These are phyloP conservation scores for Millerozyma miso DNA, from an alignment of 805 yeast genomes.

Conservation along the genomic window DNA sequence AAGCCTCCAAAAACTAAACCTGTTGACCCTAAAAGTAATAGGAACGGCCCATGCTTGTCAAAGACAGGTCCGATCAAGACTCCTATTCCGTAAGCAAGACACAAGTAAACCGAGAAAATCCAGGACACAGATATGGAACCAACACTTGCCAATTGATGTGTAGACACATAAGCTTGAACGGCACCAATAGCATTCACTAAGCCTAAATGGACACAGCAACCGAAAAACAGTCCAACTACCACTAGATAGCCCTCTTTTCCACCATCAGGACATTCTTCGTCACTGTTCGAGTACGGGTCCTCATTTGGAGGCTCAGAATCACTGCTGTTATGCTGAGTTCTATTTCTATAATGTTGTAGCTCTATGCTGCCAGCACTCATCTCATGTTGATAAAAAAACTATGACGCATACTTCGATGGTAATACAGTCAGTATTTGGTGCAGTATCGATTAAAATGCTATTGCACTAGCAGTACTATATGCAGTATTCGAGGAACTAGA, in stretches of 20 bases:
- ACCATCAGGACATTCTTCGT: constrained; percentile 19
- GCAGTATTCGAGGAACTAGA: too few relatives aligned
- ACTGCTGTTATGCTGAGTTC: background rate
- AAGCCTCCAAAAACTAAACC: constrained; percentile 43
- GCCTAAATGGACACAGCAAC: constrained; percentile 25
- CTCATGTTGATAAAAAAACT: background rate
- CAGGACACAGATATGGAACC: constrained; percentile 32
- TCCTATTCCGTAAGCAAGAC: constrained; percentile 25
- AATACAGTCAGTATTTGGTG: background rate
- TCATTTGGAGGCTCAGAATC: background rate
- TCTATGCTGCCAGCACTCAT: background rate
- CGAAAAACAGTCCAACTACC: constrained; percentile 22
- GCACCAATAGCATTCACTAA: constrained; percentile 35
- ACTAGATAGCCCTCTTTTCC: constrained; percentile 21
- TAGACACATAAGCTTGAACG: constrained; percentile 34
- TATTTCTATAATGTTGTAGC: background rate
- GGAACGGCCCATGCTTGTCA: constrained; percentile 55
- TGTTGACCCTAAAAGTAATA: constrained; percentile 44
- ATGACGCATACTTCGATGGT: background rate
- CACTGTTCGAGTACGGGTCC: background rate
- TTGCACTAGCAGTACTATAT: too few relatives aligned
- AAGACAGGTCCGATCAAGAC: constrained; percentile 54
- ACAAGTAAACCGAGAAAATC: constrained; percentile 36
- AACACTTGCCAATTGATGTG: constrained; percentile 29
- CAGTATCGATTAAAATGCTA: too few relatives aligned